Base-by-base conservation (phyloP, 164 flowering plant genomes). In the Saururus chinensis region DNA sequence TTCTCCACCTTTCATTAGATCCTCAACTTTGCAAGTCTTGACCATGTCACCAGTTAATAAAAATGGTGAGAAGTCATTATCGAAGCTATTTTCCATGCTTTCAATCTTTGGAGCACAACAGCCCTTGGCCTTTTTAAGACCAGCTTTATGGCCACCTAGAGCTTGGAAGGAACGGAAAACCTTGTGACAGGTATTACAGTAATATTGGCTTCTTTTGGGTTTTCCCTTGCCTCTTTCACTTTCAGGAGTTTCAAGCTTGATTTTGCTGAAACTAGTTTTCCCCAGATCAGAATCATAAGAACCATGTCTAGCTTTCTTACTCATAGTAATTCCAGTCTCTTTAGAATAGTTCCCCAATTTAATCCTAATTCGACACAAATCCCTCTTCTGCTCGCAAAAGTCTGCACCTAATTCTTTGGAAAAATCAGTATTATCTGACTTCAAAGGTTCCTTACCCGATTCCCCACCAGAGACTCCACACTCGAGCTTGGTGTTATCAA, bases 91-190 rank as follows among this genome's bases (percentile, higher is more conserved):
- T 9, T 82, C 84, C n/a, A 71, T 74, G 62, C 74, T 75, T 45
- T 79, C 84, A 51, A 75, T 60, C 16, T 45, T 69, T 1, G 82
- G 74, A 13, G 77, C 67, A 40, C 22, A 63, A 60, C 69, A 69
- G 24, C 68, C 75, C 61, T 76, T 72, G 24, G 57, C 57, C 78
- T 59, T 80, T 59, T 69, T 81, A 58, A 79, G 76, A 63, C 84
- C 79, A 7, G 80, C 76, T 57, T 76, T 77, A 70, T 82, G 85
- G 23, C 83, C 85, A 1, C 84, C 84, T 54, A 85, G 83, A 51
- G 82, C 83, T 54, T 81, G 81, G 40, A 70, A 79, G 51, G 89
- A 81, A 14, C 70, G 73, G 65, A 84, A 86, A 30, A 41, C 56
- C 73, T 77, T 82, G 74, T 73, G 76, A 63, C 85, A 77, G 19